Base-by-base conservation (phyloP, 2,329 filamentous ascomycete species). In the Pseudodiploospora longispora region DNA sequence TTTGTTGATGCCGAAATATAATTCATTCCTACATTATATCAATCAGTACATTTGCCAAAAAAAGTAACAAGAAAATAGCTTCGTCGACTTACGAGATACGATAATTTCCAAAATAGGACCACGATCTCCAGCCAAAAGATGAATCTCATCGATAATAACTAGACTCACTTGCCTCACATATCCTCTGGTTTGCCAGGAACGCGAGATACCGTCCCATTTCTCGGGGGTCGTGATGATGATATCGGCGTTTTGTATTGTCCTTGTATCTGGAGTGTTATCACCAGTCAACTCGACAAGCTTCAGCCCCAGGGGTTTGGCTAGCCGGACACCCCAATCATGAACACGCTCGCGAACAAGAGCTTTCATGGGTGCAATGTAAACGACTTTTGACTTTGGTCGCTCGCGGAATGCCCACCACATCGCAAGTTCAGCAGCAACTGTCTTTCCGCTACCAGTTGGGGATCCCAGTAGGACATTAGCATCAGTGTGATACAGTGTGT, bases 381-480 rank as follows among this genome's bases (percentile, higher is more conserved):
- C 93, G 2, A 98, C 90, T 67, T 98, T 98, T 4, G 89, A 95
- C 4, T 90, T 89, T 1, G 93, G 93, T 41, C 85, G 84, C 60
- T 96, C 90, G 10, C 90, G 82, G 67, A 98, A 97, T 3, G 93
- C 91, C 89, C 90, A 96, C 94, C 94, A 98, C 91, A 98, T 97
- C 28, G 94, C 90, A 49, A 98, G 69, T 61, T 98, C 93, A 40
- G 87, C 89, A 12, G 94, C 93, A 35, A 98, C 86, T 1, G 94
- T 98, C 71, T 98, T 98, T 47, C 93, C 93, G 72, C 89, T 95
- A 46, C 93, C 93, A 0, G 94, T 98, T 0, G 93, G 94, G 3
- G 93, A 97, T 6, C 94, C 93, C 6, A 98, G 76, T 3, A 98
- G 76, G 4, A 98, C 90, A 59, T 98, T 98, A 38, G 87, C 84